Base-by-base conservation (phyloP, 805 yeast species). In the Sungouiella blattae region DNA sequence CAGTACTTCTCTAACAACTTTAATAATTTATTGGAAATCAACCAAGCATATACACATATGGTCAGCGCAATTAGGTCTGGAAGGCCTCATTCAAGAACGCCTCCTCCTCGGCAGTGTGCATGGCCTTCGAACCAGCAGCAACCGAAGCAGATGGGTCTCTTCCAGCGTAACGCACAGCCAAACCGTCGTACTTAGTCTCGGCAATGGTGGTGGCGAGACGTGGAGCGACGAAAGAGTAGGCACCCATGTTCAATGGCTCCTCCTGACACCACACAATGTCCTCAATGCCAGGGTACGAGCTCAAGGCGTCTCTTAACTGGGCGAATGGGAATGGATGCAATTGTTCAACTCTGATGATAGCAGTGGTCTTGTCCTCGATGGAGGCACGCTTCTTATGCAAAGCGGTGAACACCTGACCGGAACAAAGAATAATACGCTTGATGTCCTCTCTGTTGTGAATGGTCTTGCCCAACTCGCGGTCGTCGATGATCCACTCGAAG, bases 301-400 rank as follows among this genome's bases (percentile, higher is more conserved):
- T 72, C 53, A 93, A 69, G 18, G 87, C 69, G 50, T 91, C 97
- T 59, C 87, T 83, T 53, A 93, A 68, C 71, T 87, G 96, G 37
- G 93, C 89, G 69, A 72, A 93, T 67, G 98, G 98, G 97, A 93
- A 93, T 65, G 99, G 99, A 60, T 93, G 97, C 56, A 89, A 60
- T 73, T 93, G 98, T 70, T 93, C 99, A 53, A 93, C 57, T 69
- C 81, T 87, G 55, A 89, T 64, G 63, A 93, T 72, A 3, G 98
- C 96, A 40, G 97, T 87, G 52, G 78, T 78, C 64, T 77, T 87
- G 65, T 86, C 82, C 33, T 73, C 85, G 41, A 84, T 50, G 17
- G 80, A 61, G 38, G 78, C 86, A 71, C 98, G 91, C 62, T 77
- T 85, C 80, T 88, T 91, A 69, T 78, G 84, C 55, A 93, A 73